phyloP scores from a whole-genome alignment of 371 early-diverging fungal genomes.

The Haplosporangium sp. region DNA sequence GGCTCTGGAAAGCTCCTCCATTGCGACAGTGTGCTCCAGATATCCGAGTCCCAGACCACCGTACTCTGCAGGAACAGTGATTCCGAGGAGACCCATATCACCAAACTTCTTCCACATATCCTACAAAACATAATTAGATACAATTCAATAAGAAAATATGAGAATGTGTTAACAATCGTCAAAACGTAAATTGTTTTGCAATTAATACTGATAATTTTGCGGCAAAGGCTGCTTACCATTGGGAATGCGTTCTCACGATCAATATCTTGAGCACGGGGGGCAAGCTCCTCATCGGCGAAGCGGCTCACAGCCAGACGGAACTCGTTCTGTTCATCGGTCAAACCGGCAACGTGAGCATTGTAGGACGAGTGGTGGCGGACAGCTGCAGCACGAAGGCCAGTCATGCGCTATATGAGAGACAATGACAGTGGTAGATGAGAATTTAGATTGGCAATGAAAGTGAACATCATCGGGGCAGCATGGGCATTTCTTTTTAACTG shows the following conservation, averaged over 20 bases:
- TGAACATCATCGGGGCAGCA: not conserved
- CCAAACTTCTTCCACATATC: constrained; percentile 98
- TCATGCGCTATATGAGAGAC: constrained; percentile 23
- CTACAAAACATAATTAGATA: too few relatives aligned
- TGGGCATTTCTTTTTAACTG: too few relatives aligned
- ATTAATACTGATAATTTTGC: not conserved
- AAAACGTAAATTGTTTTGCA: too few relatives aligned
- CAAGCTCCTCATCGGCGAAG: constrained; percentile 88
- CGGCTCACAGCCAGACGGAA: constrained; percentile 78
- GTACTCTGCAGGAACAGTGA: constrained; percentile 87
- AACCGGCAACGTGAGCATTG: constrained; percentile 79
- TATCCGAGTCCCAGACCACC: constrained; percentile 95
- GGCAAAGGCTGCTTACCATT: constrained; percentile 63
- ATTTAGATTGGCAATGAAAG: not conserved
- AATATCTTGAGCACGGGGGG: constrained; percentile 85
- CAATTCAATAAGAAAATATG: constrained; percentile 4
- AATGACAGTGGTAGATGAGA: not conserved
- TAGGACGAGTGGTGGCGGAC: constrained; percentile 62
- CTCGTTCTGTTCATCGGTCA: constrained; percentile 79
- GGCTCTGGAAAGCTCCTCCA: constrained; percentile 94
- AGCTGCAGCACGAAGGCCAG: constrained; percentile 28
- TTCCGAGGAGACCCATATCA: constrained; percentile 94
- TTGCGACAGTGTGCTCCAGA: constrained; percentile 89
- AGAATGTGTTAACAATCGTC: not conserved
- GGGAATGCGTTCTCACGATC: constrained; percentile 92